Conservation (phyloP, 495 filamentous ascomycete species). For the Penicillium ochrochloron region DNA sequence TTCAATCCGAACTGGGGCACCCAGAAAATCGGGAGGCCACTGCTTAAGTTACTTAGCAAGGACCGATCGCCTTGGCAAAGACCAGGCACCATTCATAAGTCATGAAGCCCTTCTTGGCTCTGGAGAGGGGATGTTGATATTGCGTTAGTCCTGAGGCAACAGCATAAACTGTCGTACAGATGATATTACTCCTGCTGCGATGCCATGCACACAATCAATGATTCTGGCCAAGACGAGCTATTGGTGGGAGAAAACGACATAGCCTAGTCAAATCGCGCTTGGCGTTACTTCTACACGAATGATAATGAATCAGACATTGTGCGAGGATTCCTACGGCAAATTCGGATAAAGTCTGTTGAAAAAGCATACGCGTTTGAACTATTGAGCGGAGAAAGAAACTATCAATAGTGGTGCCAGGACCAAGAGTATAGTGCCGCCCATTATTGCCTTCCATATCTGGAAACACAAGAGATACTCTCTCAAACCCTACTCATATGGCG, state of each 20-base stretch:
- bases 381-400: background rate
- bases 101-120: conserved; percentile 14
- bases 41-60: conserved; percentile 5
- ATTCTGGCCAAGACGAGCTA: background rate
- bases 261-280: conserved; percentile 11
- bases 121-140: background rate
- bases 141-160: background rate
- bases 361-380: background rate
- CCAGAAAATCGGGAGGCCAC: conserved; percentile 9
- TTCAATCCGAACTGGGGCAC: conserved; percentile 8
- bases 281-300: conserved; percentile 3
- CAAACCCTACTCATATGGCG: too few species aligned
- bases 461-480: too few species aligned
- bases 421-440: too few species aligned
- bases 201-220: background rate
- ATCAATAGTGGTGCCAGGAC: background rate
- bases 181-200: background rate
- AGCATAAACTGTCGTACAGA: background rate
- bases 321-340: background rate
- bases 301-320: background rate
- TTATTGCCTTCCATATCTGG: too few species aligned
- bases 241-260: conserved; percentile 18
- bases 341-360: conserved; percentile 3
- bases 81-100: conserved; percentile 17
- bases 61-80: conserved; percentile 22